Evolutionary conservation across 1,284 basidiomycete genomes (phyloP), one percentile per base, ranked within the genome.

Genomic region (Ustilago bromivora): DNA sequence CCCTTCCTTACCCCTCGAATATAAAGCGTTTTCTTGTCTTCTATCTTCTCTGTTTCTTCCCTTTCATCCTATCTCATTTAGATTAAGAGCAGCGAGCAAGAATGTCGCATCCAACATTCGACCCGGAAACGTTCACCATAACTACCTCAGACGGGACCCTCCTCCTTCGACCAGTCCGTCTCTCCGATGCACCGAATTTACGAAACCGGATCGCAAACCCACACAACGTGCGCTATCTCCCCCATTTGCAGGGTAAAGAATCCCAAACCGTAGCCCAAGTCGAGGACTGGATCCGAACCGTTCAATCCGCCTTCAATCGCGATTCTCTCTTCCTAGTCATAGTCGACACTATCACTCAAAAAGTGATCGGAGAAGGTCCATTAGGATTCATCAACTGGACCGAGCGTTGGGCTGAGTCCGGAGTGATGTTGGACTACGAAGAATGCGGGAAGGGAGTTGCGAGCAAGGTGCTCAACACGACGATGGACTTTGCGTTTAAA

Each of bases 401-500:
- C 0, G 61, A 32, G 12, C 56, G 60, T 28, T 49, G 54, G 9
- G 63, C 60, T 6, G 67, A 75, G 12, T 57, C 53, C 3, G 72
- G 72, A 2, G 57, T 75, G 23, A 75, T 75, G 72, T 15, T 75
- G 3, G 67, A 71, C 23, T 63, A 66, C 23, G 49, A 67, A 28
- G n/a, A 46, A 1, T 8, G 31, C 0, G 67, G 66, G 0, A 66
- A 70, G 31, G 66, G 63, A 7, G 23, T 70, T 2, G 67, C 67
- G 2, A 67, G 67, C 1, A 61, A 53, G 19, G 72, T 61, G 31
- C 28, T 75, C 11, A 70, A 75, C 32, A 36, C 52, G 1, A 60
- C 49, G n/a, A 66, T 70, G 61, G 72, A 75, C 15, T 75, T 66
- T 41, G 72, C 72, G 0, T 75, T 75, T 49, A 70, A 38, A 7